phyloP scores from a whole-genome alignment of 306 rosid species.

The Trifolium subterraneum region DNA sequence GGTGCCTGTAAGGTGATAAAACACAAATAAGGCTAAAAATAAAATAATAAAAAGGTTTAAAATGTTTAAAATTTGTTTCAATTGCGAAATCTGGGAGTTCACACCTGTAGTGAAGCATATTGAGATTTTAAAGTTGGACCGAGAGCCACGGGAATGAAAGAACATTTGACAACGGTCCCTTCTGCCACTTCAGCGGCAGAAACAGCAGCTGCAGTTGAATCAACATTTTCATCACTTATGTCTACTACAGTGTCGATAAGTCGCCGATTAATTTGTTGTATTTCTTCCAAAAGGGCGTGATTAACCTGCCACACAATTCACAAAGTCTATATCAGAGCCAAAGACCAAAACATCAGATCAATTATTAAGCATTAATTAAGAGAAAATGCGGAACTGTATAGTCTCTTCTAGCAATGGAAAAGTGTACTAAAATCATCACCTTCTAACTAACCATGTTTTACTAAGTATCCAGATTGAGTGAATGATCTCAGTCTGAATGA shows the following conservation, averaged over 20 bases:
- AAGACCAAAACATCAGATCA: conserved; percentile 22
- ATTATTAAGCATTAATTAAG: conserved; percentile 2
- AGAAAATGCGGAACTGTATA: not conserved
- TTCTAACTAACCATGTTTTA: conserved; percentile 15
- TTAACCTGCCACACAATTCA: conserved; percentile 66
- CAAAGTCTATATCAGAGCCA: conserved; percentile 39
- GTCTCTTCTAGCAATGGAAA: not conserved
- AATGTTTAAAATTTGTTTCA: not conserved
- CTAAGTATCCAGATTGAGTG: conserved; percentile 14
- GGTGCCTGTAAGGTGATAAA: conserved; percentile 72
- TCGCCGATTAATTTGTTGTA: conserved; percentile 73
- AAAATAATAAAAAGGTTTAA: not conserved
- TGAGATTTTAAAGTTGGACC: conserved; percentile 82
- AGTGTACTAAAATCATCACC: conserved; percentile 22
- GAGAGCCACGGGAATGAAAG: conserved; percentile 86
- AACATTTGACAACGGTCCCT: conserved; percentile 88
- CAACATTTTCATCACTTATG: conserved; percentile 74
- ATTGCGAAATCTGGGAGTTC: conserved; percentile 39
- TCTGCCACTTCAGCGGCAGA: conserved; percentile 67
- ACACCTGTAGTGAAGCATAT: conserved; percentile 81
- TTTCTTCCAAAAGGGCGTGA: conserved; percentile 87
- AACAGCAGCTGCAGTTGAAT: conserved; percentile 68
- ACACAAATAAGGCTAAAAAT: conserved; percentile 36
- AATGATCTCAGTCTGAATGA: not conserved
- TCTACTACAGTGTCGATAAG: conserved; percentile 90